Conservation (phyloP, 1,284 basidiomycete species). For the Cryptococcus floricola region DNA sequence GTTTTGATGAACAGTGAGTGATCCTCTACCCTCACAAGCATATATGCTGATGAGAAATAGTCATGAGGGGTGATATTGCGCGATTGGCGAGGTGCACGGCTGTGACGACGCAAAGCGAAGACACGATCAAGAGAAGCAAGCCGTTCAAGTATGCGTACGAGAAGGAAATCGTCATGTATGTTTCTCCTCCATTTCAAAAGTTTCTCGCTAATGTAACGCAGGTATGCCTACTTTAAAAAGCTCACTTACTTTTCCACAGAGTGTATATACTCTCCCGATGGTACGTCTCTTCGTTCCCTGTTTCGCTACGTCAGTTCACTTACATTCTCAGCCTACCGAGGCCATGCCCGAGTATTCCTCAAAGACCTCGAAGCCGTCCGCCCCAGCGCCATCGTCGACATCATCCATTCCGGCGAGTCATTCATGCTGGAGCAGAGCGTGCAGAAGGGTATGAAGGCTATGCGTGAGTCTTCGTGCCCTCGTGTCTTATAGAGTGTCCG, state of each 20-base stretch:
- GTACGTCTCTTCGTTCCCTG: slow-evolving; percentile 20
- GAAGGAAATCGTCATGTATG: slow-evolving; percentile 98
- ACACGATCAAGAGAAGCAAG: slow-evolving; percentile 93
- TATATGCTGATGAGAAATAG: slow-evolving; percentile 50
- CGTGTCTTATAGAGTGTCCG: background rate
- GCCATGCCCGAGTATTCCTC: slow-evolving; percentile 87
- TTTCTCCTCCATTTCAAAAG: background rate
- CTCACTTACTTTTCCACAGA: slow-evolving; percentile 99
- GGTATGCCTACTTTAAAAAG: slow-evolving; percentile 98
- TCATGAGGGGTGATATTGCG: slow-evolving; percentile 96
- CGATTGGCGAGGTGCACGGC: slow-evolving; percentile 88
- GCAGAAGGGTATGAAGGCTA: slow-evolving; percentile 67
- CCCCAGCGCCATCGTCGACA: slow-evolving; percentile 93
- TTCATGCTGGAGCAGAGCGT: slow-evolving; percentile 76
- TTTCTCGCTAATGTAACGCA: slow-evolving; percentile 38
- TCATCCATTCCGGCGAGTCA: slow-evolving; percentile 91
- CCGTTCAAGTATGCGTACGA: slow-evolving; percentile 99
- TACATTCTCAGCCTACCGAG: slow-evolving; percentile 70
- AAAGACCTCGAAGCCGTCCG: slow-evolving; percentile 93
- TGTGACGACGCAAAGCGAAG: slow-evolving; percentile 88
- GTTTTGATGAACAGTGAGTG: slow-evolving; percentile 94
- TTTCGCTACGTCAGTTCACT: background rate
- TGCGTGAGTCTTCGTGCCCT: slow-evolving; percentile 57
- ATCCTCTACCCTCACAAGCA: background rate
- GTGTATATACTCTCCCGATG: slow-evolving; percentile 95